Evolutionary conservation across 2,329 filamentous ascomycete species (phyloP).

Genomic region (Myriosclerotinia scirpicola): DNA sequence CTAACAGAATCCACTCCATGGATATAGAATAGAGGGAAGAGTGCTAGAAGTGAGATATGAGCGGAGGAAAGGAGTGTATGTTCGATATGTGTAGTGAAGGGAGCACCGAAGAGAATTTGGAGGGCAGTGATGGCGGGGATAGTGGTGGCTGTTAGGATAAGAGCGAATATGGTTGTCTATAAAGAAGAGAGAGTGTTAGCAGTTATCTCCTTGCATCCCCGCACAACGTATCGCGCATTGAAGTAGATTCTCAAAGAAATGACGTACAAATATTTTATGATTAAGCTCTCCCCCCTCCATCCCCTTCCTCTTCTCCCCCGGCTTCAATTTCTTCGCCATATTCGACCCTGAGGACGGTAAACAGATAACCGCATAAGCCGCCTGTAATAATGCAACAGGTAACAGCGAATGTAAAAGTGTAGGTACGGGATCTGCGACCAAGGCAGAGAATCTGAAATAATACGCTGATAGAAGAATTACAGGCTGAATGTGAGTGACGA

Average conservation of each 20-base stretch:
- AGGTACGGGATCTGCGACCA: slow-evolving; percentile 69
- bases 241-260: neutral
- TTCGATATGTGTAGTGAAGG: slow-evolving; percentile 74
- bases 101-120: slow-evolving; percentile 85
- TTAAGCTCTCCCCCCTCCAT: slow-evolving; percentile 26
- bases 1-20: slow-evolving; percentile 72
- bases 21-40: slow-evolving; percentile 80
- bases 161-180: slow-evolving; percentile 58
- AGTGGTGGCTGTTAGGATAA: slow-evolving; percentile 51
- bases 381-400: slow-evolving; percentile 63
- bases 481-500: slow-evolving; percentile 67
- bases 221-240: neutral
- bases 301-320: slow-evolving; percentile 55
- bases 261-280: slow-evolving; percentile 30
- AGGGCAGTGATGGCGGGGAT: slow-evolving; percentile 56
- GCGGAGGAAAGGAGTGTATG: slow-evolving; percentile 79
- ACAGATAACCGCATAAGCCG: slow-evolving; percentile 60
- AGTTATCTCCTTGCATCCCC: neutral
- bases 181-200: neutral
- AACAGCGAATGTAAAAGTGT: slow-evolving; percentile 62
- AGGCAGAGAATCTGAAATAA: slow-evolving; percentile 59
- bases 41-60: slow-evolving; percentile 76
- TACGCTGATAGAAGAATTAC: slow-evolving; percentile 64
- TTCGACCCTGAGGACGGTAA: slow-evolving; percentile 60
- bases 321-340: slow-evolving; percentile 51